Conservation (phyloP, 148 eudicot genomes). For the Diospyros lotus region DNA sequence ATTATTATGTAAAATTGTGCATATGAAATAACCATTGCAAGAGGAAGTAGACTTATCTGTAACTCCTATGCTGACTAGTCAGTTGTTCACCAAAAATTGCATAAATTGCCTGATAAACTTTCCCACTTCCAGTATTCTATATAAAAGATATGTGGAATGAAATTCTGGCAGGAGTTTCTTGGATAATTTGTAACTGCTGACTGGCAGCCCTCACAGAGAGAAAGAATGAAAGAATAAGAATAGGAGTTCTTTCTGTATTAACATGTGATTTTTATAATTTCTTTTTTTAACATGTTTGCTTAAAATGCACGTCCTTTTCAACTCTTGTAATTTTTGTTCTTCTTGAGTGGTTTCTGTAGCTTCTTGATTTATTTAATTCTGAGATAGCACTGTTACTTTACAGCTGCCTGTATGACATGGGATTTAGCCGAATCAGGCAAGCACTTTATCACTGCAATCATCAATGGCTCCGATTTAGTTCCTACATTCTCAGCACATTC, state of each 20-base stretch:
- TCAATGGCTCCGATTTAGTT: slow-evolving; percentile 90
- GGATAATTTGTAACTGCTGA: background rate
- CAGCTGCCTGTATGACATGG: slow-evolving; percentile 99
- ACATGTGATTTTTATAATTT: background rate
- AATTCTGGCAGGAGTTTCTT: background rate
- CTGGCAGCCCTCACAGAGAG: background rate
- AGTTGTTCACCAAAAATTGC: background rate
- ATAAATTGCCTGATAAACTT: background rate
- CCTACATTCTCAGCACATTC: slow-evolving; percentile 93
- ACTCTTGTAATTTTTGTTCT: background rate
- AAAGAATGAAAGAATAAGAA: background rate
- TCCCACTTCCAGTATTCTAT: background rate
- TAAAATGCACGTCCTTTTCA: background rate
- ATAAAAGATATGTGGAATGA: background rate
- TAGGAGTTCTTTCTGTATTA: background rate
- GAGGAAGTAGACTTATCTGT: too few relatives aligned
- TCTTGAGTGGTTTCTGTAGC: background rate
- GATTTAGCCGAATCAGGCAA: slow-evolving; percentile 95
- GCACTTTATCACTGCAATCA: slow-evolving; percentile 75
- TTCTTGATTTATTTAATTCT: background rate
- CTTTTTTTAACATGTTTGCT: background rate
- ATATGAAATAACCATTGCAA: too few relatives aligned
- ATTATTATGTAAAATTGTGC: background rate
- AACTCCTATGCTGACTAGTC: background rate
- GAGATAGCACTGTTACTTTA: slow-evolving; percentile 17